Evolutionary conservation across 768 basidiomycete genomes (phyloP), one percentile per base, ranked within the genome.

Genomic region (Psilocybe sp.): DNA sequence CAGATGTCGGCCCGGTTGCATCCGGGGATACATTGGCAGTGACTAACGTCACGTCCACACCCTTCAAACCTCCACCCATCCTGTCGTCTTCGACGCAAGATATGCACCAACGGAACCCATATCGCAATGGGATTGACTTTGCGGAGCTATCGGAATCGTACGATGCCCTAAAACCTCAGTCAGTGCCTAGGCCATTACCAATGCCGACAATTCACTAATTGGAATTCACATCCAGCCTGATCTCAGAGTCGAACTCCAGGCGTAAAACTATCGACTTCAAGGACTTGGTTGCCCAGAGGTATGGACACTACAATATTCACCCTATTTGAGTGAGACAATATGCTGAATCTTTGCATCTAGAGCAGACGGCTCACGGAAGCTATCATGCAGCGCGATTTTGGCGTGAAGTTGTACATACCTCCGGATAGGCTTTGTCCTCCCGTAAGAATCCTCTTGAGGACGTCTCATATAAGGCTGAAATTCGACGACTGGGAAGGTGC

Each of bases 351-450:
- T 48, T 23, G 33, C 36, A 58, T 50, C 39, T 62, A 56, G 54
- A 16, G 46, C 58, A 92, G 95, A 60, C 75, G 81, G 39, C 70
- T 97, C 56, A 96, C 95, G 2, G 75, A 86, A 58, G 89, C 89
- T 0, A 73, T 98, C 18, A 74, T 96, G 28, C 69, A 75, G 53
- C 75, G 83, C 23, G 91, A 95, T 67, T 96, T 93, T 61, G 66
- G 72, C 1, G 60, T 96, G 32, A 69, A 69, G 31, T 58, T 95
- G 0, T 57, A 69, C 3, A 66, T 97, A 11, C 88, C 89, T 1
- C 63, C 72, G 2, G 79, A 92, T 66, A 72, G 94, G 47, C 69
- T 97, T 5, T 96, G 94, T 66, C 95, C 95, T 31, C 89, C 94
- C 0, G 93, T 96, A 61, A 50, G 82, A 64, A 50, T 50, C n/a